Base-by-base conservation (phyloP, 768 basidiomycete genomes). In the Boletus speciosus region DNA sequence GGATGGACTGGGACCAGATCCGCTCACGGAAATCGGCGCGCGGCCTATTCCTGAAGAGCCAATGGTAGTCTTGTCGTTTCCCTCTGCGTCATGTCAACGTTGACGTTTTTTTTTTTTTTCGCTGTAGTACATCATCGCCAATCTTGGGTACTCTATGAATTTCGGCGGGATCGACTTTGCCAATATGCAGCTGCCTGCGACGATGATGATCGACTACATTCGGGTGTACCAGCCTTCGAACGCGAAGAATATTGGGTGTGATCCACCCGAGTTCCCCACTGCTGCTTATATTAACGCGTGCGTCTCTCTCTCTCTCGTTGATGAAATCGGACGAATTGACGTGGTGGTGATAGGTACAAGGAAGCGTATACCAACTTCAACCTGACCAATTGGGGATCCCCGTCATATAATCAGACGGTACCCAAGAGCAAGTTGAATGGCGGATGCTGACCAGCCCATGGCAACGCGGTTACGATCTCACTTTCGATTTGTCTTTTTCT, bases 131-230 rank as follows among this genome's bases (percentile, higher is more conserved):
- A 78, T 91, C 66, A 79, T 90, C 52, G 78, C 80, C 46, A 87
- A 88, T 56, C 75, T 88, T 35, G 89, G 86, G 37, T 81, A 89
- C 53, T 89, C 86, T 7, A 58, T 73, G 41, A 83, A 80, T 62
- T 90, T 90, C 66, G 88, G 85, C 15, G 74, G 67, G 8, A 81
- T 90, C 61, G 83, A 90, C 59, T 76, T 83, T 49, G 73, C 74
- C 6, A 61, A 81, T 37, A 64, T 90, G 29, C 68, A 70, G 19
- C 77, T 86, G 62, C 83, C 83, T 5, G 67, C 79, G 9, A 76
- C 73, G 27, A 85, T 94, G 87, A 74, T 74, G 51, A 73, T 94
- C 47, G 93, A 96, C 64, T 95, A 84, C 54, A 83, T 95, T 52
- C 81, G 93, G 2, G 88, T 96, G 12, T 88, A 86, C 61, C 86